Percentiles rank a stretch among this genome's conserved stretches.
Evolutionary conservation across 2,329 filamentous ascomycete species (phyloP).

Genomic region (Botrytis galanthina): DNA sequence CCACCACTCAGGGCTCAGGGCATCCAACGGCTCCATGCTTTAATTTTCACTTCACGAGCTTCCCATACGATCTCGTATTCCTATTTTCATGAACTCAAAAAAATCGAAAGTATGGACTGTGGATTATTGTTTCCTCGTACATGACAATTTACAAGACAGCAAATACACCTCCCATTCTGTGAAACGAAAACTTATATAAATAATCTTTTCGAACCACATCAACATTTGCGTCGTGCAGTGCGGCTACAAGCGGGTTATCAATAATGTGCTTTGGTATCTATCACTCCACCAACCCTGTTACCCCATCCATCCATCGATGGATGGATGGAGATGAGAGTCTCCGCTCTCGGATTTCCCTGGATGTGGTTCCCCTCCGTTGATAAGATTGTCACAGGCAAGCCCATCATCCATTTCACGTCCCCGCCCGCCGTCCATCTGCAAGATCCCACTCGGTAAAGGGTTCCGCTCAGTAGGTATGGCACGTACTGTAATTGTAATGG

Average conservation of each 20-base stretch:
- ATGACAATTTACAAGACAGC: neutral
- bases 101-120: neutral
- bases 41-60: neutral
- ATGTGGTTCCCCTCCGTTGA: neutral
- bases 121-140: neutral
- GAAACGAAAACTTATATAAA: neutral
- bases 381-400: neutral
- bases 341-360: neutral
- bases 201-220: too few species aligned
- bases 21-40: neutral
- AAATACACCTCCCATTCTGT: neutral
- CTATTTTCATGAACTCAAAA: neutral
- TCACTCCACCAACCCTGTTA: neutral
- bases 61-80: constrained; percentile 3
- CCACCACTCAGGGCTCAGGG: neutral
- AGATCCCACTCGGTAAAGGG: neutral
- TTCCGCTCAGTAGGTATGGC: neutral
- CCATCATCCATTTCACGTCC: neutral
- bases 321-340: neutral
- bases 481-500: neutral
- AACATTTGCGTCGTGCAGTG: too few species aligned
- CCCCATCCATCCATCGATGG: neutral
- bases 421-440: constrained; percentile 5
- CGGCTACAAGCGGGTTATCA: constrained; percentile 5
- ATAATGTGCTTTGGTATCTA: neutral